A percentile compares a stretch with the other conserved stretches of the same genome.
These are phyloP conservation scores for Quercus phellos DNA, from an alignment of 331 rosid genomes.

Conservation along the genomic window DNA sequence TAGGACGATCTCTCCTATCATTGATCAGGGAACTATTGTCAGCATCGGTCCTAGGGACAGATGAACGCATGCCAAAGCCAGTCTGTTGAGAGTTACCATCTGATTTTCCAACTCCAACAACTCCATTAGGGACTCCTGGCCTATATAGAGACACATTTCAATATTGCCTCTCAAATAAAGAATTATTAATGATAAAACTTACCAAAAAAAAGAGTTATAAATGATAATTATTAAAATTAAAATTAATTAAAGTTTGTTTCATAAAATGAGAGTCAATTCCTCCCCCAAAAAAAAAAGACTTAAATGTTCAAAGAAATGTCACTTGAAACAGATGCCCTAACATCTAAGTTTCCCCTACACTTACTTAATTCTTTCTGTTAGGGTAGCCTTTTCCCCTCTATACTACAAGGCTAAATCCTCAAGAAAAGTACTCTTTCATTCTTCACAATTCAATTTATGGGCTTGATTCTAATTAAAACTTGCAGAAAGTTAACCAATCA, in stretches of 20 bases:
- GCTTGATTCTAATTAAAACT: not conserved
- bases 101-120: constrained; percentile 63
- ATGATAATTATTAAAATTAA: not conserved
- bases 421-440: not conserved
- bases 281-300: too few species aligned
- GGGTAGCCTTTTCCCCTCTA: constrained; percentile 15
- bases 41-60: constrained; percentile 67
- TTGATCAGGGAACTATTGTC: constrained; percentile 54
- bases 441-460: not conserved
- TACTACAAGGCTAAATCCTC: constrained; percentile 1
- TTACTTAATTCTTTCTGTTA: not conserved
- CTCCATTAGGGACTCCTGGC: constrained; percentile 70
- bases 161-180: constrained; percentile 19
- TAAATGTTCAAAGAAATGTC: constrained; percentile 3
- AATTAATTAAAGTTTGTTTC: not conserved
- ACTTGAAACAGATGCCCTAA: constrained; percentile 15
- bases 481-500: constrained; percentile 14
- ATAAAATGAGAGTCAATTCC: not conserved
- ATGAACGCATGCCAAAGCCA: constrained; percentile 67
- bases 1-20: constrained; percentile 74
- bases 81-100: constrained; percentile 65
- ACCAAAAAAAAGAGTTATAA: not conserved
- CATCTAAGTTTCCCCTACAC: constrained; percentile 6
- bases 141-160: constrained; percentile 36
- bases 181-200: not conserved